Conservation (phyloP, 1,284 basidiomycete genomes). For the Leccinum pachyderme region DNA sequence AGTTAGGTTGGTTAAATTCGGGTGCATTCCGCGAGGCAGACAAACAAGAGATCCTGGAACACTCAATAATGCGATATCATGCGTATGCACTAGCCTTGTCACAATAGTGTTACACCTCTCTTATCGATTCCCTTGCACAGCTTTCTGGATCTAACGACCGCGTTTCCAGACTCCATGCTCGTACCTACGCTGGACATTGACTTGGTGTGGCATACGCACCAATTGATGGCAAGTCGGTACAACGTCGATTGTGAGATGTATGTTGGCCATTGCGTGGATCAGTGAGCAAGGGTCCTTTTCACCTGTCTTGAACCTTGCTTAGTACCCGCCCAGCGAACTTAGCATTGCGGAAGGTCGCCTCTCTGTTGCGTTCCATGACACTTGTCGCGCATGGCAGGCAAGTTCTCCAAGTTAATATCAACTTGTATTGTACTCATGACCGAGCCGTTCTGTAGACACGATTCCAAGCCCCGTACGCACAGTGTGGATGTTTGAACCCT, state of each 20-base stretch:
- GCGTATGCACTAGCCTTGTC: slow-evolving; percentile 24
- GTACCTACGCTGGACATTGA: slow-evolving; percentile 43
- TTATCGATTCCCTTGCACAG: slow-evolving; percentile 10
- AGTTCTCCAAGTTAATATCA: not conserved
- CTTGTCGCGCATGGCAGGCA: slow-evolving; percentile 36
- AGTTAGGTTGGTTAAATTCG: slow-evolving; percentile 32
- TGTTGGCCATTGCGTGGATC: slow-evolving; percentile 34
- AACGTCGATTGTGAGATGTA: slow-evolving; percentile 32
- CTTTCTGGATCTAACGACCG: slow-evolving; percentile 27
- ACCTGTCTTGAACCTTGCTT: not conserved
- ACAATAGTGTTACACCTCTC: not conserved
- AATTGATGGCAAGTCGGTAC: slow-evolving; percentile 37
- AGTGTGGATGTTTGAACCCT: slow-evolving; percentile 48
- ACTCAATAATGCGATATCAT: slow-evolving; percentile 42
- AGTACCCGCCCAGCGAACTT: slow-evolving; percentile 28
- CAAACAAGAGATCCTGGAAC: slow-evolving; percentile 26
- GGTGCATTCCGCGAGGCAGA: slow-evolving; percentile 22
- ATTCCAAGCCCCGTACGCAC: slow-evolving; percentile 41
- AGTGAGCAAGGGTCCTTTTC: slow-evolving; percentile 27
- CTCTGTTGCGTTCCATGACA: slow-evolving; percentile 36
- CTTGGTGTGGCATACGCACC: slow-evolving; percentile 49
- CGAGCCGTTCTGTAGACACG: slow-evolving; percentile 28
- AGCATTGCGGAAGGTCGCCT: slow-evolving; percentile 35
- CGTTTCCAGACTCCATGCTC: slow-evolving; percentile 14
- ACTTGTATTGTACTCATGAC: not conserved